Evolutionary conservation across 2,329 filamentous ascomycete genomes (phyloP), one percentile per base, ranked within the genome.

Genomic region (Paraphaeosphaeria minitans): DNA sequence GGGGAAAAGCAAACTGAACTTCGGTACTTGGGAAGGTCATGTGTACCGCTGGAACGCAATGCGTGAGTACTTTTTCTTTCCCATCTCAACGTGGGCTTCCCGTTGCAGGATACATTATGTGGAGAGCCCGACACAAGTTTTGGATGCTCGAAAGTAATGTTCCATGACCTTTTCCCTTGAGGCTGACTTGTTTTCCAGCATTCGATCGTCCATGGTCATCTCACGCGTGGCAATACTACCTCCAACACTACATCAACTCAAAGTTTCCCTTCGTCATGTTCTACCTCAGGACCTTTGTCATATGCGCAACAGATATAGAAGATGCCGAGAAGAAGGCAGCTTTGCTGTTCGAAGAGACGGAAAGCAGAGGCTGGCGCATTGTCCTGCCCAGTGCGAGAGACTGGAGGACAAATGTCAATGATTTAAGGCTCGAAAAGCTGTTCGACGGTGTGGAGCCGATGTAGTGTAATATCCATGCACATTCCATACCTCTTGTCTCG

Each of bases 31-130:
- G 58, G 69, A 74, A 55, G 71, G 71, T 0, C 69, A 73, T 47
- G 45, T 73, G 0, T 74, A 74, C 39, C 65, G 67, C 1, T 74
- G 71, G 70, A 73, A 70, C 12, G 70, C 63, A 0, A 72, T 74
- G 70, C 71, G 67, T 66, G 58, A 62, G 62, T 64, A 21, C 24
- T 51, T 27, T 51, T 9, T 4, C 4, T 8, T 4, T 8, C 4
- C 19, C 19, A 19, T n/a, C 16, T n/a, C 8, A 31, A 10, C 29
- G 29, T 31, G 29, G 29, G 2, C 2, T 5, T 31, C 29, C 14
- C 7, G 4, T 39, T n/a, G 16, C n/a, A 39, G 37, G 37, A 16
- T n/a, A 16, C 5, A 19, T 39, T n/a, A 14, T 8, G 16, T 39
- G 16, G 19, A 39, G 7, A 12, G 13, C 16, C 16, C 22, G 12